These are phyloP conservation scores for Fagus crenata DNA, from an alignment of 306 rosid species.

Conservation along the genomic window DNA sequence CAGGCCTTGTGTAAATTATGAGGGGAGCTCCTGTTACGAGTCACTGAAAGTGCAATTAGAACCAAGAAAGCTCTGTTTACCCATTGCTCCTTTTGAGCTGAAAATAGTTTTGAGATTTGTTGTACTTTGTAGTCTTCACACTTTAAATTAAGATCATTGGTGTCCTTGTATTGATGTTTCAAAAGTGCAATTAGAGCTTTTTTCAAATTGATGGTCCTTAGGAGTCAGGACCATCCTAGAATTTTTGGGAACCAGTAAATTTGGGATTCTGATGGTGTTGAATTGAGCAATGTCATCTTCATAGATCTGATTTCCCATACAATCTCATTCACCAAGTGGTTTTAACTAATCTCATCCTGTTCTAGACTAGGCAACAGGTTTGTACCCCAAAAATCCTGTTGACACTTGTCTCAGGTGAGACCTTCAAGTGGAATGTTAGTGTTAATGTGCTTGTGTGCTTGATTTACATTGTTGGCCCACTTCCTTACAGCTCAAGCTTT, in stretches of 20 bases:
- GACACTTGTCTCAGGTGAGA: not conserved
- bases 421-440: not conserved
- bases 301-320: too few relatives aligned
- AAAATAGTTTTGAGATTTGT: not conserved
- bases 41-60: not conserved
- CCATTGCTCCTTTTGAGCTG: not conserved
- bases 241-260: not conserved
- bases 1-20: not conserved
- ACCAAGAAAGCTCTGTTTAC: not conserved
- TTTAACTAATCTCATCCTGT: too few relatives aligned
- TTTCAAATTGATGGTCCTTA: not conserved
- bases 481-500: not conserved
- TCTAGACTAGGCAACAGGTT: too few relatives aligned
- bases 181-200: not conserved
- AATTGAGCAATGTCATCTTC: not conserved
- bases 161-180: not conserved
- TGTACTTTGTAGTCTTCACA: not conserved
- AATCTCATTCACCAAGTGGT: too few relatives aligned
- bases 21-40: not conserved
- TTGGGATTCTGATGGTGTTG: not conserved
- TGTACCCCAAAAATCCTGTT: not conserved
- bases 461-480: not conserved
- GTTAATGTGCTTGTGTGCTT: not conserved
- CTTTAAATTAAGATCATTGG: not conserved
- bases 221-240: not conserved